These are phyloP conservation scores for Pyrenula massariospora DNA, from an alignment of 495 filamentous ascomycete species.

Conservation along the genomic window DNA sequence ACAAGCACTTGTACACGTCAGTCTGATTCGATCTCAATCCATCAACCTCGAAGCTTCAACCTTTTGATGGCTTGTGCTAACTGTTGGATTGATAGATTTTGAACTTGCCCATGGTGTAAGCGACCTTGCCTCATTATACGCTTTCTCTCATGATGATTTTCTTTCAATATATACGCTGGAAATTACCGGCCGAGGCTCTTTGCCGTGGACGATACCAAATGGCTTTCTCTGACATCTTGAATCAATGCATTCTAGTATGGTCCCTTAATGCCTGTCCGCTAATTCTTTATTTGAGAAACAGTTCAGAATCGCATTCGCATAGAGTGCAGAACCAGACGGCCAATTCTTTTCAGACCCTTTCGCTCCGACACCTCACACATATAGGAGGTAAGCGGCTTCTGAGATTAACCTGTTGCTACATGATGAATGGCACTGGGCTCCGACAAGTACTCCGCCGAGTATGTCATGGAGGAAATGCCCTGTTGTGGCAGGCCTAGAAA, in stretches of 20 bases:
- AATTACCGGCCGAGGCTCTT: constrained; percentile 97
- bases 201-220: constrained; percentile 72
- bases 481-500: constrained; percentile 99
- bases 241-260: too few species aligned
- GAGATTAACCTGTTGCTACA: too few species aligned
- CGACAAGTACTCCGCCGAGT: constrained; percentile 48
- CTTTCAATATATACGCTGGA: constrained; percentile 87
- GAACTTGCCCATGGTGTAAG: too few species aligned
- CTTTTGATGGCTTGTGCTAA: too few species aligned
- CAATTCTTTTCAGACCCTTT: neutral
- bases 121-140: too few species aligned
- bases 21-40: constrained; percentile 71
- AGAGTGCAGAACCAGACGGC: too few species aligned
- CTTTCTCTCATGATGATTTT: constrained; percentile 71
- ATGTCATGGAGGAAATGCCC: constrained; percentile 79
- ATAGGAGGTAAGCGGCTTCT: neutral
- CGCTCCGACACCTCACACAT: neutral
- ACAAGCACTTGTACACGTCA: constrained; percentile 98
- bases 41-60: too few species aligned
- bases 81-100: too few species aligned
- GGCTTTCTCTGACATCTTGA: constrained; percentile 78
- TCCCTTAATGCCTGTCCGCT: too few species aligned
- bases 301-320: too few species aligned
- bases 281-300: too few species aligned
- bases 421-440: constrained; percentile 99